Conservation (phyloP, 2,329 filamentous ascomycete species). For the Rutstroemia sp. region DNA sequence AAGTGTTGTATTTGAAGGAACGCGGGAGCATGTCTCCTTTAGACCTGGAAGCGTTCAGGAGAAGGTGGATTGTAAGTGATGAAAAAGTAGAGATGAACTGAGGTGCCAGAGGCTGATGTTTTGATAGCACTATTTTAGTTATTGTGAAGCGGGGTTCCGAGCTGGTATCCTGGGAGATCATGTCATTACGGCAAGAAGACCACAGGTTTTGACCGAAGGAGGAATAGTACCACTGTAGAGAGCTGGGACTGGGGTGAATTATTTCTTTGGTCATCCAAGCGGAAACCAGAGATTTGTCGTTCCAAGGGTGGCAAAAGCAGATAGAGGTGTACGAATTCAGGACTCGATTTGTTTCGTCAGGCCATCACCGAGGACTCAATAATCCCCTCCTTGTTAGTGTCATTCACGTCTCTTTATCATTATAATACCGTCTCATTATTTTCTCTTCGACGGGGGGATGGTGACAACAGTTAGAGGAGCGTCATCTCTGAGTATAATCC, state of each 20-base stretch:
- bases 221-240: neutral
- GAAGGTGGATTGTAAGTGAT: conserved; percentile 56
- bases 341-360: no score
- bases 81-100: neutral
- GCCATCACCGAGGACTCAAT: no score
- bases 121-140: conserved; percentile 12
- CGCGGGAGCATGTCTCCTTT: conserved; percentile 37
- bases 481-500: no score
- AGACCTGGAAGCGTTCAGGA: conserved; percentile 47
- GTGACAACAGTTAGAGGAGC: no score
- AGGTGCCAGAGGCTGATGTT: conserved; percentile 5
- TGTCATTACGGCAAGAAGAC: conserved; percentile 6
- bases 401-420: no score
- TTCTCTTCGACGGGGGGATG: no score
- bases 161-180: conserved; percentile 59
- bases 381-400: no score
- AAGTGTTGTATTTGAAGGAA: conserved; percentile 46
- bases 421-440: no score
- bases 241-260: neutral
- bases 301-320: no score
- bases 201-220: neutral
- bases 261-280: no score
- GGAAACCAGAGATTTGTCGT: no score
- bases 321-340: no score
- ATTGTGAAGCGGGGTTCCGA: conserved; percentile 25